Evolutionary conservation across 768 basidiomycete species (phyloP), one percentile per base, ranked within the genome.

Genomic region (Phaeotremella fagi): DNA sequence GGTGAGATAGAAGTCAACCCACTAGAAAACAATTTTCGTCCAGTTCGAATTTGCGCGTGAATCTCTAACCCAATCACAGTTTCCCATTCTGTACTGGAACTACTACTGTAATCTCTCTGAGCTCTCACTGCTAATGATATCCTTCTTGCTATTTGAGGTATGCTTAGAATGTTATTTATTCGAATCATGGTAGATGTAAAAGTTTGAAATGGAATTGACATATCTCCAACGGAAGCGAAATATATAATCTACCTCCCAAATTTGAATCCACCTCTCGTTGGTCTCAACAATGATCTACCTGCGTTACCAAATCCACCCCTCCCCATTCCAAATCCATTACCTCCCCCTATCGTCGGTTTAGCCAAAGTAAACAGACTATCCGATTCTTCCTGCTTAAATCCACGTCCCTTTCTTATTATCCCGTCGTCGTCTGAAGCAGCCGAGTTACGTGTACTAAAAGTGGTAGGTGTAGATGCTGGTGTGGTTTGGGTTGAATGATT

Each of bases 61-160:
- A 94, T 88, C 68, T 99, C 95, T 43, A 99, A 85, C 15, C 95
- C 95, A 27, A 98, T 83, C 35, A 94, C 78, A 18, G 95, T 85
- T 59, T 85, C 80, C 88, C 89, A 98, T 22, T 41, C 20, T 18
- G 18, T 11, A 41, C 38, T 9, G 38, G 18, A 41, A 11, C 18
- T 41, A 18, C 9, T 14, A 20, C 38, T 41, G 33, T 9, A 9
- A n/a, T 9, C 9, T 9, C 33, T 35, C n/a, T 35, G 33, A n/a
- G n/a, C 31, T 41, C 20, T 11, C 7, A 41, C 38, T 7, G 38
- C 38, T 7, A 41, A 20, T 6, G 12, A 12, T 11, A 41, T 41
- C 7, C 38, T 11, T 12, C 12, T 41, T 7, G 38, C 38, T 41
- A 41, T 41, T 20, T 41, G 38, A 12, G 38, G 38, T 7, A 41